These are phyloP conservation scores for Aspergillus hiratsukae DNA, from an alignment of 2,329 filamentous ascomycete genomes.

Conservation along the genomic window DNA sequence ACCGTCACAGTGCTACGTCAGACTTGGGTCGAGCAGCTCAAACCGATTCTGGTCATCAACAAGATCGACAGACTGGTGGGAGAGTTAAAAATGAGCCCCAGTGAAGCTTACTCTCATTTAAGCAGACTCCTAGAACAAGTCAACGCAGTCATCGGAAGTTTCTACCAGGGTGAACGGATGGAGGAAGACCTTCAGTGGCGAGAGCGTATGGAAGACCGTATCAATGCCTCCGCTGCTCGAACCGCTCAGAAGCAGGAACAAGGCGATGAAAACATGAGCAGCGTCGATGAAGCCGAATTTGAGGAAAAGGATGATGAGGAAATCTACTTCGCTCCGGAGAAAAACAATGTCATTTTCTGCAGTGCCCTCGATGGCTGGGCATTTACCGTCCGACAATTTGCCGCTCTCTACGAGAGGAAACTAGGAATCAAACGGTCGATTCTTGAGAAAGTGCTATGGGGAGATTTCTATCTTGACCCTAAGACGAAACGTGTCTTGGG, in stretches of 20 bases:
- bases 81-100: slow-evolving; percentile 88
- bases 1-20: slow-evolving; percentile 95
- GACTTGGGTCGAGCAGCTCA: slow-evolving; percentile 92
- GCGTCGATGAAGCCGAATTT: slow-evolving; percentile 56
- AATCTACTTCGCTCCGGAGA: slow-evolving; percentile 95
- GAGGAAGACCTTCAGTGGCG: slow-evolving; percentile 96
- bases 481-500: slow-evolving; percentile 93
- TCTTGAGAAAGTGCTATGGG: slow-evolving; percentile 94
- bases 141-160: slow-evolving; percentile 94
- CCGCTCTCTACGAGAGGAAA: slow-evolving; percentile 90
- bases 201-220: slow-evolving; percentile 82
- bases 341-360: slow-evolving; percentile 98
- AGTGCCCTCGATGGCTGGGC: slow-evolving; percentile 99
- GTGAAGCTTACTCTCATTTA: slow-evolving; percentile 83
- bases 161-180: slow-evolving; percentile 97
- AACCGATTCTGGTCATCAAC: slow-evolving; percentile 92
- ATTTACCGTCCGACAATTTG: slow-evolving; percentile 93
- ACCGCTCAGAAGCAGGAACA: slow-evolving; percentile 34
- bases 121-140: slow-evolving; percentile 90
- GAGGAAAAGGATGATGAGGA: slow-evolving; percentile 94
- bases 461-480: slow-evolving; percentile 91
- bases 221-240: slow-evolving; percentile 65
- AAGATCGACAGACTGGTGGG: slow-evolving; percentile 95
- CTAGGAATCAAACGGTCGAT: slow-evolving; percentile 84
- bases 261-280: slow-evolving; percentile 47